phyloP scores from a whole-genome alignment of 441 rosid genomes.

The Corymbia calophylla region DNA sequence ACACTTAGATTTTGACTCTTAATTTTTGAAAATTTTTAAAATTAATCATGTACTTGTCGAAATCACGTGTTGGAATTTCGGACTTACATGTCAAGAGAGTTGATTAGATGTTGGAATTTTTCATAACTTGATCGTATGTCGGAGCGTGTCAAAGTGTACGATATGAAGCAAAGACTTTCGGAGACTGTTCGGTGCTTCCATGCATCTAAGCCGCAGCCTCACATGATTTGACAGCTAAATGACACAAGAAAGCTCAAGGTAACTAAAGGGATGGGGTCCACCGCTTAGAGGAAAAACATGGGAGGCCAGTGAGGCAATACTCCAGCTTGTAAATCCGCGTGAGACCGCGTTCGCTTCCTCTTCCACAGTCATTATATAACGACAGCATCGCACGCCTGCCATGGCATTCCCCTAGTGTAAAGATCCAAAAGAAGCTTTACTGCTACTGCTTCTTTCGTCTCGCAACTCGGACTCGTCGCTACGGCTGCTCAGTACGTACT shows the following conservation, averaged over 20 bases:
- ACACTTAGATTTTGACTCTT: background rate
- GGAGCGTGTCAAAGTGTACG: accelerated
- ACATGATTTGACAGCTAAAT: background rate
- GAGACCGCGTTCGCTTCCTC: background rate
- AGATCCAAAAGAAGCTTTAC: background rate
- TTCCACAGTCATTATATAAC: background rate
- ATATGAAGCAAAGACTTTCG: accelerated
- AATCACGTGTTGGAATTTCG: background rate
- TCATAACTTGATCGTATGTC: accelerated
- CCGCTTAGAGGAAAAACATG: too few relatives aligned
- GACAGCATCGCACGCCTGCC: background rate
- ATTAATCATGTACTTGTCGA: accelerated
- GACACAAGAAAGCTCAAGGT: background rate
- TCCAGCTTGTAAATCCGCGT: background rate
- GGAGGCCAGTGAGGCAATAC: background rate
- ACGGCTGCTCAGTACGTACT: background rate
- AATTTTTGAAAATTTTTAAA: background rate
- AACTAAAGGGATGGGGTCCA: background rate
- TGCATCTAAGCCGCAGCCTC: background rate
- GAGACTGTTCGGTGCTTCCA: background rate
- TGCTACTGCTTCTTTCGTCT: background rate
- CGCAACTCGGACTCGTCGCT: background rate
- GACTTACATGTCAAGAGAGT: accelerated
- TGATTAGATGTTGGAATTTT: background rate
- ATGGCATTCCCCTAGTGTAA: background rate